Evolutionary conservation across 2,329 filamentous ascomycete genomes (phyloP).

Genomic region (Sporothrix inflata): DNA sequence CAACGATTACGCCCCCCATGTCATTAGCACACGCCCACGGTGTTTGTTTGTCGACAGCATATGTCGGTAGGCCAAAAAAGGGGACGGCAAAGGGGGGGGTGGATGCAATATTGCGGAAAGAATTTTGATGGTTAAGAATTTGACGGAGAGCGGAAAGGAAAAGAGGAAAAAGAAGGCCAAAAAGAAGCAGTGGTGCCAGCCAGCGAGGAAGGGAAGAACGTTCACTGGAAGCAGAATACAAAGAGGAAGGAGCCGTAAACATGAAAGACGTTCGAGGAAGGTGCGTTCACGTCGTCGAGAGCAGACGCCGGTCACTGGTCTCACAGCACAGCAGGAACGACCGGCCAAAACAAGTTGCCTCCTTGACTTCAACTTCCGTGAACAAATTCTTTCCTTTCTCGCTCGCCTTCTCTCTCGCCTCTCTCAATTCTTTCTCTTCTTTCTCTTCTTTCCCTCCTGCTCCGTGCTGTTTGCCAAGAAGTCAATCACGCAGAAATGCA

Average conservation of each 20-base stretch:
- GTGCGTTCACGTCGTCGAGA: not conserved
- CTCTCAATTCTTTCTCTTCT: not conserved
- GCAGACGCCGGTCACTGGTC: not conserved
- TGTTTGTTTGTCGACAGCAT: not conserved
- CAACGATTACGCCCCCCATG: not conserved
- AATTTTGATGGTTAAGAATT: not conserved
- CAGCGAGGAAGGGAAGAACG: too few species aligned
- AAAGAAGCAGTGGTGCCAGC: not conserved
- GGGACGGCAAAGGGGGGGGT: not conserved
- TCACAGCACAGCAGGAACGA: not conserved
- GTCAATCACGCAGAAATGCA: slow-evolving; percentile 30
- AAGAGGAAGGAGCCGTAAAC: not conserved
- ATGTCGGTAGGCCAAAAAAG: not conserved
- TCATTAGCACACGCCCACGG: not conserved
- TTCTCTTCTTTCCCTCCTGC: not conserved
- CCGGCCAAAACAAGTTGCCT: not conserved
- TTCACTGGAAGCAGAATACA: not conserved
- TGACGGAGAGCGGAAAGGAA: not conserved
- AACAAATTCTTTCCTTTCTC: not conserved
- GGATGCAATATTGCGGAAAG: not conserved
- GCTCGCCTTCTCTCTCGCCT: not conserved
- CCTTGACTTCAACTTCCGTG: not conserved
- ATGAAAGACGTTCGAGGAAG: not conserved
- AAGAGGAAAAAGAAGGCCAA: not conserved
- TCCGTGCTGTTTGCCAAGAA: slow-evolving; percentile 18